phyloP scores from a whole-genome alignment of 2,329 filamentous ascomycete species.

The Fusarium sp. region DNA sequence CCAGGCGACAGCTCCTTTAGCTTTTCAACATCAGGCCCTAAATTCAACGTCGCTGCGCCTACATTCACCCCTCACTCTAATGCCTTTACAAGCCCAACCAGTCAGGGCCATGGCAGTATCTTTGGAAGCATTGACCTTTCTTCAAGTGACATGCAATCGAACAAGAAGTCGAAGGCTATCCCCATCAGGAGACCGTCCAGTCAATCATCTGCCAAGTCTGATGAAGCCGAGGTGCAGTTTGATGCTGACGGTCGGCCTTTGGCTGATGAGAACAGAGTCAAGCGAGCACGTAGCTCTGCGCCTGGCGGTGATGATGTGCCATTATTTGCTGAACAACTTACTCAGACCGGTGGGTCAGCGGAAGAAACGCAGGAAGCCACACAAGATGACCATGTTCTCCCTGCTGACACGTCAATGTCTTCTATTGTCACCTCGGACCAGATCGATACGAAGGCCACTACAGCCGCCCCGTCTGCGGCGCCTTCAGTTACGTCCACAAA shows the following conservation, averaged over 20 bases:
- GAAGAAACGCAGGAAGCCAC: constrained; percentile 28
- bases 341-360: constrained; percentile 19
- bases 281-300: constrained; percentile 74
- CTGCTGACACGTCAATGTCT: constrained; percentile 63
- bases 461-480: constrained; percentile 62
- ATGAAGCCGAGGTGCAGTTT: constrained; percentile 38
- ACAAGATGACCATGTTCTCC: constrained; percentile 52
- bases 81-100: constrained; percentile 58
- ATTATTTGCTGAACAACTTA: constrained; percentile 72
- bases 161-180: constrained; percentile 82
- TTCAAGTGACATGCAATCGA: constrained; percentile 70
- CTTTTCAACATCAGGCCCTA: constrained; percentile 73
- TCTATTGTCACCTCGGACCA: constrained; percentile 65
- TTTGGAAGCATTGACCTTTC: constrained; percentile 76
- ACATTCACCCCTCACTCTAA: constrained; percentile 74
- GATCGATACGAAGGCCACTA: constrained; percentile 63
- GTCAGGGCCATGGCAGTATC: constrained; percentile 62
- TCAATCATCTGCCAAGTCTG: constrained; percentile 52
- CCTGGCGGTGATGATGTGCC: constrained; percentile 79
- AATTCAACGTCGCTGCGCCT: constrained; percentile 81
- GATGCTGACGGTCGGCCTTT: constrained; percentile 65
- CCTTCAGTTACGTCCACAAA: constrained; percentile 64
- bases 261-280: constrained; percentile 74
- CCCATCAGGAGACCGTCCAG: constrained; percentile 78
- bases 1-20: constrained; percentile 73